Evolutionary conservation across 2,329 filamentous ascomycete species (phyloP).

Genomic region (Neobulgaria alba): DNA sequence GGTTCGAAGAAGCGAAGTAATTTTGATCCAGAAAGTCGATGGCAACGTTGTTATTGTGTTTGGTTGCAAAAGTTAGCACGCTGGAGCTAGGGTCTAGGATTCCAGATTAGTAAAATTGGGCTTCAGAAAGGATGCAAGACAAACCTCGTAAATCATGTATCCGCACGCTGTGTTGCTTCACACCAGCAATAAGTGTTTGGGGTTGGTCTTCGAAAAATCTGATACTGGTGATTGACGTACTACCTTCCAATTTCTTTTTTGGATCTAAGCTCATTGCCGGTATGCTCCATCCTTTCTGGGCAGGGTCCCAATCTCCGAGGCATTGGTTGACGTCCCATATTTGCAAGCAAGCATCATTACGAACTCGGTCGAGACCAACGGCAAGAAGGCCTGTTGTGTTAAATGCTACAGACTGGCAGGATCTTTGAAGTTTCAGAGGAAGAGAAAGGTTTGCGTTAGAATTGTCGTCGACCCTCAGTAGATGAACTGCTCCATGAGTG

Average conservation of each 20-base stretch:
- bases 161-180: slow-evolving; percentile 65
- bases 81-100: slow-evolving; percentile 39
- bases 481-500: slow-evolving; percentile 63
- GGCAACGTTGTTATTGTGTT: slow-evolving; percentile 62
- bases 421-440: slow-evolving; percentile 64
- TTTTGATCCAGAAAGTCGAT: slow-evolving; percentile 76
- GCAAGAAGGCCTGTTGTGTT: slow-evolving; percentile 64
- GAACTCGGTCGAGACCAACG: slow-evolving; percentile 70
- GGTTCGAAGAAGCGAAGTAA: slow-evolving; percentile 73
- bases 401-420: slow-evolving; percentile 76
- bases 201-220: slow-evolving; percentile 75
- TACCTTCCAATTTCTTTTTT: slow-evolving; percentile 50
- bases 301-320: slow-evolving; percentile 41
- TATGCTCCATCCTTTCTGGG: slow-evolving; percentile 36
- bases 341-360: slow-evolving; percentile 74
- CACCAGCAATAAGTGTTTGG: slow-evolving; percentile 65
- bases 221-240: slow-evolving; percentile 71
- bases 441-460: slow-evolving; percentile 58
- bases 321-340: slow-evolving; percentile 67
- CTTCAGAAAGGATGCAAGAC: slow-evolving; percentile 7
- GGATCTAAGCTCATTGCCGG: slow-evolving; percentile 35
- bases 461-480: slow-evolving; percentile 64
- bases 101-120: slow-evolving; percentile 13
- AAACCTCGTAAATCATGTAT: slow-evolving; percentile 72
- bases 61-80: slow-evolving; percentile 53